Evolutionary conservation across 352 stramenopile genomes (phyloP).

Genomic region (Phytophthora pluvialis): DNA sequence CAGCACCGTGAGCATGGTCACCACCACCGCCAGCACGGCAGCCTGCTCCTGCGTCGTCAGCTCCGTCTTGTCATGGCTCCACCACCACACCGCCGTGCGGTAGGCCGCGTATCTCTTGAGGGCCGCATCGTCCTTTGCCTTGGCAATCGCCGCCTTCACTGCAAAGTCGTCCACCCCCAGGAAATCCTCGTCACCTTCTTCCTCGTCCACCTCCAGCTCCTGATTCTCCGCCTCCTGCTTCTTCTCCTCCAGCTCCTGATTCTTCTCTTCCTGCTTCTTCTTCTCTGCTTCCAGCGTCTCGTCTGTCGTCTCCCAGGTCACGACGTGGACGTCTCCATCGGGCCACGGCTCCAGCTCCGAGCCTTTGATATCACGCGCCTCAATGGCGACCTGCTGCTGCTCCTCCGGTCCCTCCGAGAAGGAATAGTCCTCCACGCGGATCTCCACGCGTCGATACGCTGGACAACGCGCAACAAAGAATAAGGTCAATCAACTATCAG

Average conservation of each 20-base stretch:
- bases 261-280: constrained; percentile 8
- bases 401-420: constrained; percentile 62
- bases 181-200: constrained; percentile 8
- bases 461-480: background rate
- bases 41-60: constrained; percentile 66
- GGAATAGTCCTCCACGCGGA: constrained; percentile 71
- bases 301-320: constrained; percentile 39
- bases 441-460: constrained; percentile 54
- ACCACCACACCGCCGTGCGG: constrained; percentile 48
- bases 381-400: constrained; percentile 53
- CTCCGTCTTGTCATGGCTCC: constrained; percentile 54
- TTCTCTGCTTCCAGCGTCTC: constrained; percentile 7
- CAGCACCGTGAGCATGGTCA: constrained; percentile 48
- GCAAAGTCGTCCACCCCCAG: constrained; percentile 12
- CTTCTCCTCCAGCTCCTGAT: constrained; percentile 11
- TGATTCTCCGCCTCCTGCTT: too few relatives aligned
- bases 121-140: constrained; percentile 10
- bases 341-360: constrained; percentile 48
- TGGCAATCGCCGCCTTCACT: constrained; percentile 11
- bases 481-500: too few relatives aligned
- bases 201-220: constrained; percentile 1
- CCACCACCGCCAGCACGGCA: constrained; percentile 61
- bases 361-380: constrained; percentile 63
- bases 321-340: constrained; percentile 33
- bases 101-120: constrained; percentile 36